Evolutionary conservation across 208 protist genomes (phyloP), one percentile per base, ranked within the genome.

Genomic region (Novymonas esmeraldas): DNA sequence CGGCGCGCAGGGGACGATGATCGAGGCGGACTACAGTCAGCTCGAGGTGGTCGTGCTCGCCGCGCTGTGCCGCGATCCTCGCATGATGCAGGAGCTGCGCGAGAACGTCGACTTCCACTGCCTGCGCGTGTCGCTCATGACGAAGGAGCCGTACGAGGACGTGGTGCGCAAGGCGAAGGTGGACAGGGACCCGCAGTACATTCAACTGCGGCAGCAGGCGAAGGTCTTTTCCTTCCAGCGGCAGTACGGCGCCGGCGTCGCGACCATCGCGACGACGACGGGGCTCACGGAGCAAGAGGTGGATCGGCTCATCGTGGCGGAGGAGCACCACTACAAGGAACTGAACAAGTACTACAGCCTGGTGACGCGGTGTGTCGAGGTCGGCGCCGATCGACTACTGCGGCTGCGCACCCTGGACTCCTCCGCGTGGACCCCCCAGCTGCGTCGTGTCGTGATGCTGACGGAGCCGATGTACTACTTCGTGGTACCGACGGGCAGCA

Each of bases 221-320:
- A 97, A 97, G 75, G 85, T 90, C 0, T 97, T 97, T 51, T 95
- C 92, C 18, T 97, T 97, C 61, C 92, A 97, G 73, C 83, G 92
- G 20, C 92, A 95, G 74, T 97, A 97, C 74, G 92, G 92, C 56
- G 92, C 92, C 11, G 89, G 89, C 2, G 78, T 91, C 20, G 34
- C 82, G 13, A 93, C 85, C 42, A 94, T 97, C 75, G 71, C 85
- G 2, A 89, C 85, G 11, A 97, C 89, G 6, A 95, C 92, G 20
- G 92, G 92, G 2, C 70, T 97, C 26, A 95, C 84, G 11, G 86
- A 94, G 74, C 57, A 85, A 26, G 89, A 97, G 73, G 88, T 97
- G 46, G 86, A 94, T 38, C 48, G 78, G 36, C 85, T 97, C 11
- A 95, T 97, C 49, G 48, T 78, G 1, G 92, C 89, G 6, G 92